Conservation (phyloP, 169 alveolate species). For the Babesia caballi region DNA sequence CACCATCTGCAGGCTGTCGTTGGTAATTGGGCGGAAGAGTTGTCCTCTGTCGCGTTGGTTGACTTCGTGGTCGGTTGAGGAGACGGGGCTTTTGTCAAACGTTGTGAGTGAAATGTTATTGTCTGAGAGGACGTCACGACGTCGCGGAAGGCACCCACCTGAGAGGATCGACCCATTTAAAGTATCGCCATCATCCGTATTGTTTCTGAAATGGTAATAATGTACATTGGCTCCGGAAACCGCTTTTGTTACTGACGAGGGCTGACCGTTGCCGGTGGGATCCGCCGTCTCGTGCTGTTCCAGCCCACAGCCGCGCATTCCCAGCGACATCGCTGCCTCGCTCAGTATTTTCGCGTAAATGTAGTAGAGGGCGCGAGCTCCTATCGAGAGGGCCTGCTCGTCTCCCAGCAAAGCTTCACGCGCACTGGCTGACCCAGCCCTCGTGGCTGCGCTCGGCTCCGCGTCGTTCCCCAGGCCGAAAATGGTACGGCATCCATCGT, state of each 20-base stretch:
- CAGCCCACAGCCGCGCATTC: background rate
- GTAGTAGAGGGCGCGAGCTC: background rate
- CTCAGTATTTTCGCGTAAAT: constrained; percentile 8
- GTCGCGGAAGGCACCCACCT: no score
- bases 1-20: background rate
- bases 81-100: no score
- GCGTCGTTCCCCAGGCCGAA: constrained; percentile 4
- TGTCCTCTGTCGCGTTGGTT: no score
- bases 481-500: background rate
- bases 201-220: no score
- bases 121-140: no score
- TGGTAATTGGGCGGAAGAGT: background rate
- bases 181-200: no score
- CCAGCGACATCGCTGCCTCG: background rate
- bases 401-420: background rate
- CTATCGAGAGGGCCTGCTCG: background rate
- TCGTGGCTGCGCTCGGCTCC: background rate
- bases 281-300: background rate
- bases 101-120: no score
- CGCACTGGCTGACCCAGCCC: no score
- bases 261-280: background rate
- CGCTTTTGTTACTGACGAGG: no score
- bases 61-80: no score
- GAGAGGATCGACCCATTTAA: no score
- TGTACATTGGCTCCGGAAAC: no score